Evolutionary conservation across 345 rosid species (phyloP), one percentile per base, ranked within the genome.

Genomic region (Streptanthus diversifolius): DNA sequence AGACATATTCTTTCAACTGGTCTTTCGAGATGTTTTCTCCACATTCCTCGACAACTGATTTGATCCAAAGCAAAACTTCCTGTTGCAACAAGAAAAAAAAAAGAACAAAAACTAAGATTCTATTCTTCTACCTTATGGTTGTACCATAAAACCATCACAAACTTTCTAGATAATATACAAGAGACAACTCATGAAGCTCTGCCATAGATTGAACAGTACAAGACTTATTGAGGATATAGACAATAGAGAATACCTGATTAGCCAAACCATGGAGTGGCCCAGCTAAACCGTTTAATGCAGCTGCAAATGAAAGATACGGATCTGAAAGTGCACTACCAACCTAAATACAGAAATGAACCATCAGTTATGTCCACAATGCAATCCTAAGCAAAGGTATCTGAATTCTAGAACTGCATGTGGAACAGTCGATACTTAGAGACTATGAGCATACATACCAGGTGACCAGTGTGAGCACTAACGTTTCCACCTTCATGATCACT

Each of bases 261-360:
- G 99, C 97, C 90, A 95, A 82, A 76, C 99, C 98, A 82, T 95
- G 99, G 41, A 95, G 98, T 47, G 99, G 99, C 55, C 99, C 98
- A 80, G 97, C 96, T 76, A 95, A 92, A 72, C 99, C 99, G 79
- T 92, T 95, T 77, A 95, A 74, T 29, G 98, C 99, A 72, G 96
- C 99, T 3, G 97, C 96, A 85, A 90, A 95, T 36, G 98, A 95
- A 71, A 95, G 98, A 81, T 92, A 92, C 25, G 99, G 98, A 81
- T 95, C 99, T 62, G 98, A 87, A 77, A 95, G 96, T 66, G 99
- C 99, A 83, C 99, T 95, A 12, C 87, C 93, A 59, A 95, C 99
- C 99, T 92, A 82, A 30, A 77, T 24, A 37, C 76, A 57, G 72
- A 45, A 44, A 61, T 19, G 69, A 37, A 61, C 43, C 21, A 63